These are phyloP conservation scores for Mycena maculata DNA, from an alignment of 768 basidiomycete genomes.

Conservation along the genomic window DNA sequence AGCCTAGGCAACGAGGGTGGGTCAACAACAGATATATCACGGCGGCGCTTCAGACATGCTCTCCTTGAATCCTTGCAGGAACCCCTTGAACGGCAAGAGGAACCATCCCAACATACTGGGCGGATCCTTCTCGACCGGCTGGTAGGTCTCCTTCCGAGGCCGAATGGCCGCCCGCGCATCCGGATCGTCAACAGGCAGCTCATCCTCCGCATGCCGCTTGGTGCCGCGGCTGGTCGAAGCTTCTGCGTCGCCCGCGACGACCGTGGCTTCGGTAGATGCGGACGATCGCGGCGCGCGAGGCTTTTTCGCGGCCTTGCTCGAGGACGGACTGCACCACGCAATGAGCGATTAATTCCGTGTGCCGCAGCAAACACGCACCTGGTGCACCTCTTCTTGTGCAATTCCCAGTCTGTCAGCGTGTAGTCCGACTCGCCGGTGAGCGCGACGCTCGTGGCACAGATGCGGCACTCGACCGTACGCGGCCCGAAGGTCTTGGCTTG, in stretches of 20 bases:
- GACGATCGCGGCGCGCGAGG: slow-evolving; percentile 44
- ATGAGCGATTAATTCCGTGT: slow-evolving; percentile 21
- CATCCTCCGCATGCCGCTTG: slow-evolving; percentile 64
- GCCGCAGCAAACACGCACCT: slow-evolving; percentile 31
- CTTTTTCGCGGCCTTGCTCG: slow-evolving; percentile 22
- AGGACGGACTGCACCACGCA: slow-evolving; percentile 19
- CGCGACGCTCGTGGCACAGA: slow-evolving; percentile 59
- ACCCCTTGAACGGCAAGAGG: slow-evolving; percentile 70
- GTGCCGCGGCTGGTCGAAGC: slow-evolving; percentile 44
- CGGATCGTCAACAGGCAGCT: slow-evolving; percentile 45
- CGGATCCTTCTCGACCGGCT: slow-evolving; percentile 55
- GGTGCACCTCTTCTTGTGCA: slow-evolving; percentile 67
- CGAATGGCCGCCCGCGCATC: slow-evolving; percentile 63
- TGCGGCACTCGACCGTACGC: slow-evolving; percentile 60
- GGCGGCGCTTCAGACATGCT: slow-evolving; percentile 50
- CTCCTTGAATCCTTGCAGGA: slow-evolving; percentile 76
- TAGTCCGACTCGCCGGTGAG: slow-evolving; percentile 67
- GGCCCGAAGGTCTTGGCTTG: slow-evolving; percentile 64
- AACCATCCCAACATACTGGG: slow-evolving; percentile 69
- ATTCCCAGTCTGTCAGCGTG: slow-evolving; percentile 69
- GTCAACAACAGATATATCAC: slow-evolving; percentile 24
- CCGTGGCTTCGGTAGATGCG: slow-evolving; percentile 53
- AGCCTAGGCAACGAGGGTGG: slow-evolving; percentile 22
- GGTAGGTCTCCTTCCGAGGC: slow-evolving; percentile 61
- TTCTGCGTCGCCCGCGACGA: slow-evolving; percentile 43